Evolutionary conservation across 768 basidiomycete species (phyloP), one percentile per base, ranked within the genome.

Genomic region (Leccinum rimulosum): DNA sequence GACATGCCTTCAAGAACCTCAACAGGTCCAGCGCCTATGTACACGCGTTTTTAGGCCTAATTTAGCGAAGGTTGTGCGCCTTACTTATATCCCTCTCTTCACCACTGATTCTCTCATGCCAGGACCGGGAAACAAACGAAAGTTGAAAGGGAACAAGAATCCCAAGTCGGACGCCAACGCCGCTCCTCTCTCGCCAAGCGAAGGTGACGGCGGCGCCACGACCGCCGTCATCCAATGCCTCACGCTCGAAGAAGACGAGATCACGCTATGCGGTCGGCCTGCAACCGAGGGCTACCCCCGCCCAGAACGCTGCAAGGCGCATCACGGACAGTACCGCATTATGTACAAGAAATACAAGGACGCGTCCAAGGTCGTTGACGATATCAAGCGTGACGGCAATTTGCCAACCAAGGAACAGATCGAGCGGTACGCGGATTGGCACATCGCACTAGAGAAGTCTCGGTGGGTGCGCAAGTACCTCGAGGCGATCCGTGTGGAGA

Each of bases 401-500:
- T 33, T 74, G 6, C 73, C 72, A 1, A 56, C 67, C 8, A 50
- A 56, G 17, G 56, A 53, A 14, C 61, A 64, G 17, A 61, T 73
- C 10, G 15, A 12, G 27, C 28, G 40, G 2, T 66, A 62, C 33
- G 31, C 43, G 0, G 64, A 68, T 50, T 59, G 65, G 55, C 38
- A 52, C 1, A 43, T 30, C 1, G 60, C 64, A 17, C 54, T 66
- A 9, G 57, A 70, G 27, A 68, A 72, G 33, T 61, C 59, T 2
- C 63, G 62, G 7, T 61, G 65, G 62, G 60, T 71, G 47, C 64
- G 62, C 33, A 49, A 59, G 35, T 76, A 76, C 53, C 57, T 75
- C 10, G 69, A 73, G 48, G 73, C 72, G 9, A 70, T 75, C 19
- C 65, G 74, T 2, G 65, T 68, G 0, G 75, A 76, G 52, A 67